Percentiles rank a stretch among this genome's conserved stretches.
phyloP scores from a whole-genome alignment of 108 stramenopile species.

The Schizochytrium sp. region DNA sequence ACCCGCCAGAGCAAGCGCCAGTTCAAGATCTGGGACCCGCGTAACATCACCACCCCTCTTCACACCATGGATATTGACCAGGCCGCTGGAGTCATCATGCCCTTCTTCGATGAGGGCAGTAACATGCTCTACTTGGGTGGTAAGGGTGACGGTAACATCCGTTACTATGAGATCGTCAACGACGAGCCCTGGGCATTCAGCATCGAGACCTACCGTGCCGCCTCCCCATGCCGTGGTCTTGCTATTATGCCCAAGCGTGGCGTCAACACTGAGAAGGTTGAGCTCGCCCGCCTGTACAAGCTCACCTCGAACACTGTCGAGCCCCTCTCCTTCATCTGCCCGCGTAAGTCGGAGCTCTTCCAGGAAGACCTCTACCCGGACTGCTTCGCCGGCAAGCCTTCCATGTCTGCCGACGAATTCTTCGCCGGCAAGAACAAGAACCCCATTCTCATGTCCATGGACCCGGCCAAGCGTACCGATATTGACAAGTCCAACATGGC shows the following conservation, averaged over 20 bases:
- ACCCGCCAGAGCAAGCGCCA: constrained; percentile 90
- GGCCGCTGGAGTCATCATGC: constrained; percentile 95
- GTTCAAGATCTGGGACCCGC: constrained; percentile 97
- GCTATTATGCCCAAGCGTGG: constrained; percentile 97
- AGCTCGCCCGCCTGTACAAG: constrained; percentile 94
- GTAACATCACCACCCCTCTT: constrained; percentile 82
- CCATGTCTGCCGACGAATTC: constrained; percentile 95
- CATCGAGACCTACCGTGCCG: constrained; percentile 94
- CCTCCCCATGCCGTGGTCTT: constrained; percentile 92
- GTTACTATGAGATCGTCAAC: constrained; percentile 93
- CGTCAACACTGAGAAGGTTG: constrained; percentile 89
- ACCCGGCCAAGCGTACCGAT: constrained; percentile 74
- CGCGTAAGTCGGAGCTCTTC: constrained; percentile 97
- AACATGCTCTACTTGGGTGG: constrained; percentile 94
- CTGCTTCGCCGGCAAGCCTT: constrained; percentile 81
- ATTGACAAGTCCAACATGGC: not conserved
- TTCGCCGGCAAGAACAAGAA: constrained; percentile 85
- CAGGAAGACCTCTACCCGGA: constrained; percentile 98
- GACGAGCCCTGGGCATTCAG: constrained; percentile 96
- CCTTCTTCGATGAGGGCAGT: constrained; percentile 93
- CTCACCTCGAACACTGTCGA: constrained; percentile 89
- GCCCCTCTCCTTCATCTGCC: constrained; percentile 91
- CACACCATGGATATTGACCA: constrained; percentile 89
- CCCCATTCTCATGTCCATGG: constrained; percentile 85
- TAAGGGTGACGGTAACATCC: constrained; percentile 98